Conservation (phyloP, 768 basidiomycete species). For the Lentinus brumalis region DNA sequence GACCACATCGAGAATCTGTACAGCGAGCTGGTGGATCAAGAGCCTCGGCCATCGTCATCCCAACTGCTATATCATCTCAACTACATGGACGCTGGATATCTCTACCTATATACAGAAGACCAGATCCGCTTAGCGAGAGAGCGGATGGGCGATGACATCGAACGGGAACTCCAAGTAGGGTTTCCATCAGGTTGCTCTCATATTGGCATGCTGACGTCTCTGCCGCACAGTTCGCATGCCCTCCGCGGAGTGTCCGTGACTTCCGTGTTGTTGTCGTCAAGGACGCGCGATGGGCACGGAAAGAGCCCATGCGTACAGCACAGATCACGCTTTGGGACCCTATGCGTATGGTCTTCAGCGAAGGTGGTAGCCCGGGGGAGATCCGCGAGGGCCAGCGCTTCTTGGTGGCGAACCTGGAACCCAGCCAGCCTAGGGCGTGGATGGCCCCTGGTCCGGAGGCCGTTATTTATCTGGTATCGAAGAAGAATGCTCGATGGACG, state of each 20-base stretch:
- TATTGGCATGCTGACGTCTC: background rate
- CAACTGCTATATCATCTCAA: conserved; percentile 44
- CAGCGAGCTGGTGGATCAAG: conserved; percentile 64
- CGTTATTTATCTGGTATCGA: conserved; percentile 71
- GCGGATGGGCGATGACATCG: conserved; percentile 58
- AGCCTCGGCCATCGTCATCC: conserved; percentile 40
- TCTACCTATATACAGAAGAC: conserved; percentile 55
- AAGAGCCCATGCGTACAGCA: conserved; percentile 58
- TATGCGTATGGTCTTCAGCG: conserved; percentile 48
- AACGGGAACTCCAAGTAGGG: conserved; percentile 71
- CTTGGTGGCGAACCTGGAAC: conserved; percentile 73
- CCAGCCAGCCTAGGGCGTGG: conserved; percentile 72
- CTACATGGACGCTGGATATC: conserved; percentile 58
- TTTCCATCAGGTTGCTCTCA: background rate
- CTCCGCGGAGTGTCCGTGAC: conserved; percentile 70
- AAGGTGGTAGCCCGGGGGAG: conserved; percentile 48
- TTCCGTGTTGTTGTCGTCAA: conserved; percentile 74
- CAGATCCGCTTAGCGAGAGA: conserved; percentile 52
- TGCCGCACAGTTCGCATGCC: conserved; percentile 53
- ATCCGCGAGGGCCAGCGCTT: conserved; percentile 70
- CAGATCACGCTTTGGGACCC: conserved; percentile 89
- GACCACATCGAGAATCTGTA: conserved; percentile 49
- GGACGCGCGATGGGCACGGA: conserved; percentile 58
- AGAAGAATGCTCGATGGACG: conserved; percentile 67
- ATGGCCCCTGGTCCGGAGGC: conserved; percentile 59